These are phyloP conservation scores for Pseudogymnoascus sp. DNA, from an alignment of 2,329 filamentous ascomycete species.

Conservation along the genomic window DNA sequence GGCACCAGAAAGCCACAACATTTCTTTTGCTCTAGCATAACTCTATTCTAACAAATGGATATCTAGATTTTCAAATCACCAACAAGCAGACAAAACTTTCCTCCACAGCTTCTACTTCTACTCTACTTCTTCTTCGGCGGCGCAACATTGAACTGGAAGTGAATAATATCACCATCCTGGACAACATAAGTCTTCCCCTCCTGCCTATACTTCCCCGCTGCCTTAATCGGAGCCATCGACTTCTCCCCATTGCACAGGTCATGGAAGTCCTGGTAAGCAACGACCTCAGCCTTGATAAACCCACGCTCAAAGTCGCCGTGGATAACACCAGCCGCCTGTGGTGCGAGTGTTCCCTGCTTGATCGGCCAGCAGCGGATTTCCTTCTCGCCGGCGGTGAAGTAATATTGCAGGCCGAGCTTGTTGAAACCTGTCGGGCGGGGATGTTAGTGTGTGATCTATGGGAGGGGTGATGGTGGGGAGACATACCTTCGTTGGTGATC, in stretches of 20 bases:
- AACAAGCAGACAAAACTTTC: conserved; percentile 12
- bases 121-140: conserved; percentile 11
- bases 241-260: conserved; percentile 39
- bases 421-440: conserved; percentile 31
- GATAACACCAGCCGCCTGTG: conserved; percentile 38
- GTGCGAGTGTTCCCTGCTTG: conserved; percentile 34
- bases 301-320: conserved; percentile 40
- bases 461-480: neutral
- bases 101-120: neutral
- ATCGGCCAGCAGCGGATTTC: conserved; percentile 42
- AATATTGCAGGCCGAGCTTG: conserved; percentile 41
- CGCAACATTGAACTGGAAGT: conserved; percentile 36
- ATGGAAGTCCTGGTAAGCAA: conserved; percentile 41
- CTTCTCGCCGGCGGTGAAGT: conserved; percentile 43
- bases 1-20: neutral
- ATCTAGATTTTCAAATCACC: neutral
- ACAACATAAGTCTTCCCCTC: conserved; percentile 42
- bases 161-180: conserved; percentile 40
- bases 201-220: conserved; percentile 41
- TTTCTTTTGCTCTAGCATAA: neutral
- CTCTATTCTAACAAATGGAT: conserved; percentile 8
- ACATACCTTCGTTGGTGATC: conserved; percentile 35
- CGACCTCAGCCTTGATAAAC: conserved; percentile 43
- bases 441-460: neutral
- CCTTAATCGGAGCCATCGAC: conserved; percentile 41